These are phyloP conservation scores for Ambrosiella cleistominuta DNA, from an alignment of 2,329 filamentous ascomycete genomes.

Conservation along the genomic window DNA sequence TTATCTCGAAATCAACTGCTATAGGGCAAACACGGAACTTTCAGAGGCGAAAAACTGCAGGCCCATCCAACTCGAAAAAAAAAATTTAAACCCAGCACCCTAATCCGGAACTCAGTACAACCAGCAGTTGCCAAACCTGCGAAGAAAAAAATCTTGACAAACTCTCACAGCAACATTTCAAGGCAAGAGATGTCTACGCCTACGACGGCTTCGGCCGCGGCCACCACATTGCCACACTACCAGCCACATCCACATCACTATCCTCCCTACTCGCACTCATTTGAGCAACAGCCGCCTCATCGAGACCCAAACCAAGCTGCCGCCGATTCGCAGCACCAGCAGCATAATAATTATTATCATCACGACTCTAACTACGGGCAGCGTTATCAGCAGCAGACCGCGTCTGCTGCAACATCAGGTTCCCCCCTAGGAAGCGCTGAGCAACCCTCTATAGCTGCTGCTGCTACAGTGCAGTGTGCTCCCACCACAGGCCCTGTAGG, in stretches of 20 bases:
- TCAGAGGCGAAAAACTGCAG: neutral
- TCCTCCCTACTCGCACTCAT: slow-evolving; percentile 9
- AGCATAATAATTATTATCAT: neutral
- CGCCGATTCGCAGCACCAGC: neutral
- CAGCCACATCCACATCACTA: slow-evolving; percentile 43
- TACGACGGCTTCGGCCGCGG: slow-evolving; percentile 58
- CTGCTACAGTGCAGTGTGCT: too few species aligned
- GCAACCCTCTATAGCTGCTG: too few species aligned
- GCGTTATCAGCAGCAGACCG: too few species aligned
- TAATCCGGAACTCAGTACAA: neutral
- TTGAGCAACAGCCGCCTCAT: slow-evolving; percentile 3
- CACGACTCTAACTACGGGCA: too few species aligned
- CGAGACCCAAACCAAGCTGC: neutral
- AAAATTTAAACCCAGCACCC: neutral
- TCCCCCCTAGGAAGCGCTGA: too few species aligned
- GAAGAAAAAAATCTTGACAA: neutral
- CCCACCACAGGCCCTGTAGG: too few species aligned
- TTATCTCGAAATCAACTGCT: neutral
- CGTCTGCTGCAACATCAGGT: too few species aligned
- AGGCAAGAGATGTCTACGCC: slow-evolving; percentile 56
- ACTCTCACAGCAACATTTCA: neutral
- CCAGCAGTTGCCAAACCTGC: neutral
- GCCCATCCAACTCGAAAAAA: neutral
- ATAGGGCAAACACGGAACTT: neutral
- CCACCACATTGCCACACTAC: slow-evolving; percentile 34